Conservation (phyloP, 352 stramenopile genomes). For the Phytophthora litchii region DNA sequence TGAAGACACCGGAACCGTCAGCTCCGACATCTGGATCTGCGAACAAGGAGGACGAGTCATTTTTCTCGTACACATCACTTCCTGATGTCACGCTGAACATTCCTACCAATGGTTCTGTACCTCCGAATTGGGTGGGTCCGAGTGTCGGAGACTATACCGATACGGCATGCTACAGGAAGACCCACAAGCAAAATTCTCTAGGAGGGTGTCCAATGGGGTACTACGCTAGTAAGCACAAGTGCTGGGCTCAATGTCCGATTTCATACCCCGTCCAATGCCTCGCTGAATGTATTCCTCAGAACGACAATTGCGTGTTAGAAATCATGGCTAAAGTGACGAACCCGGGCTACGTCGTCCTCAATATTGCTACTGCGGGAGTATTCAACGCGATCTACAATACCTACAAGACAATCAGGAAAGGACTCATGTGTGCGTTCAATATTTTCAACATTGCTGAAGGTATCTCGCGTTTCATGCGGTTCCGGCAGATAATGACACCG, state of each 20-base stretch:
- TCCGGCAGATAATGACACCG: slow-evolving; percentile 38
- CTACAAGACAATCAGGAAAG: slow-evolving; percentile 45
- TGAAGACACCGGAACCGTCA: not conserved
- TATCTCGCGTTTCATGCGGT: slow-evolving; percentile 47
- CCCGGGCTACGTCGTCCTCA: slow-evolving; percentile 58
- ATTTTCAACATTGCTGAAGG: slow-evolving; percentile 56
- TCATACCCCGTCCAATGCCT: slow-evolving; percentile 77
- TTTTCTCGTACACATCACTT: slow-evolving; percentile 29
- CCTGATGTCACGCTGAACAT: slow-evolving; percentile 22
- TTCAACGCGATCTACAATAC: slow-evolving; percentile 53
- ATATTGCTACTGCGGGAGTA: slow-evolving; percentile 53
- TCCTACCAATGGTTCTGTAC: slow-evolving; percentile 12
- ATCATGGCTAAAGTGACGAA: slow-evolving; percentile 56
- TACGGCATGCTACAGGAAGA: slow-evolving; percentile 63
- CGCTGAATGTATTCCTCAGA: slow-evolving; percentile 74
- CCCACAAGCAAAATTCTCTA: slow-evolving; percentile 29
- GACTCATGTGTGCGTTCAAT: slow-evolving; percentile 55
- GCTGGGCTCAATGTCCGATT: slow-evolving; percentile 75
- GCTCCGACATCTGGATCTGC: not conserved
- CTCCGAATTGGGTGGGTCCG: slow-evolving; percentile 41
- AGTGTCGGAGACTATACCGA: slow-evolving; percentile 35
- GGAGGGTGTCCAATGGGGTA: slow-evolving; percentile 49
- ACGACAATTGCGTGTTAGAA: slow-evolving; percentile 59
- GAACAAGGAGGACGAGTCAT: slow-evolving; percentile 22
- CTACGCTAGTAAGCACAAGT: slow-evolving; percentile 45